Conservation (phyloP, 768 basidiomycete species). For the Podaxis sp. region DNA sequence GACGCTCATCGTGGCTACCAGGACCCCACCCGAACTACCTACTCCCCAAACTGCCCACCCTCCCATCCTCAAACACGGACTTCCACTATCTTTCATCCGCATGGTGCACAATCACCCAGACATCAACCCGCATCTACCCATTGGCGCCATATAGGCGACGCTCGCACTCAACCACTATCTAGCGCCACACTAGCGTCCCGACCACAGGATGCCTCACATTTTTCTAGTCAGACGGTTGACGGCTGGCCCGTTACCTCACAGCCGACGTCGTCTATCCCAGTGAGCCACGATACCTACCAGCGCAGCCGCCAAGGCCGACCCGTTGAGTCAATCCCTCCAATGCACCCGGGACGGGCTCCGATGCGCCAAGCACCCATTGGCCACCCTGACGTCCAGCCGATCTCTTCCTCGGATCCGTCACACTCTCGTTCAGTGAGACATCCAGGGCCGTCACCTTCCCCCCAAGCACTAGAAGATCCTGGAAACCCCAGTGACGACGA, state of each 20-base stretch:
- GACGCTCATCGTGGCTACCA: background rate
- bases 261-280: background rate
- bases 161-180: background rate
- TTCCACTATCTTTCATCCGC: background rate
- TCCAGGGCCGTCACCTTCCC: slow-evolving; percentile 13
- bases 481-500: slow-evolving; percentile 19
- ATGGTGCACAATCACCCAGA: background rate
- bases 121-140: background rate
- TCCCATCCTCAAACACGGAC: background rate
- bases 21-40: background rate
- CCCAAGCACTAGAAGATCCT: slow-evolving; percentile 13
- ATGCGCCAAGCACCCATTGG: slow-evolving; percentile 1
- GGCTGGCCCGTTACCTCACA: background rate
- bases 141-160: background rate
- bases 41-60: background rate
- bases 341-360: background rate
- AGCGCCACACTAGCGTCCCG: slow-evolving; percentile 2
- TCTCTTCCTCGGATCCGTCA: slow-evolving; percentile 7
- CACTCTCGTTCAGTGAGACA: slow-evolving; percentile 21
- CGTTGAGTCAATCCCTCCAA: background rate
- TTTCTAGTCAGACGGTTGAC: background rate
- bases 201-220: background rate
- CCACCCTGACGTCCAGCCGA: slow-evolving; percentile 5
- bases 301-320: background rate
- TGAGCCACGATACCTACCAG: slow-evolving; percentile 3